Evolutionary conservation across 1,139 yeast species (phyloP).

Genomic region (Blastobotrys persicus): DNA sequence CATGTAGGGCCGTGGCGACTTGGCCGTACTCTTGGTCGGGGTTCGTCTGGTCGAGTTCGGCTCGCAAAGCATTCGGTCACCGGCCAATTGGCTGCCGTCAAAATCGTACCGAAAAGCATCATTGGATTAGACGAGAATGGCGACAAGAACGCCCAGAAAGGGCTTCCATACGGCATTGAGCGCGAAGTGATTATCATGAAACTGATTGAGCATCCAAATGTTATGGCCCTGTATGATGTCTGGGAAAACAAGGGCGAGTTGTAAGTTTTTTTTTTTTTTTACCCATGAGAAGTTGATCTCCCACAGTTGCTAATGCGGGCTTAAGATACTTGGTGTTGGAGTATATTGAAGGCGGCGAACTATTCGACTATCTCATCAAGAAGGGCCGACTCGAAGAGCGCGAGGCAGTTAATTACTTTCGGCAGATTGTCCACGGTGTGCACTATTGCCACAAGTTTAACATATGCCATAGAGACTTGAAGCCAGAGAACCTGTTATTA

Average conservation of each 20-base stretch:
- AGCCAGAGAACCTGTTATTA: slow-evolving; percentile 87
- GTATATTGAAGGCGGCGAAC: slow-evolving; percentile 96
- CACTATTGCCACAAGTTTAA: slow-evolving; percentile 91
- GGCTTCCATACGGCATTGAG: slow-evolving; percentile 90
- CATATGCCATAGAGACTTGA: slow-evolving; percentile 87
- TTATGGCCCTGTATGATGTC: slow-evolving; percentile 93
- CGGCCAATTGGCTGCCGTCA: slow-evolving; percentile 92
- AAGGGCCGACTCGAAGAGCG: slow-evolving; percentile 83
- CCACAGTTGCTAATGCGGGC: slow-evolving; percentile 7
- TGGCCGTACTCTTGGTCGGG: slow-evolving; percentile 92
- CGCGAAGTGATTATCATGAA: slow-evolving; percentile 93
- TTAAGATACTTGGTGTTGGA: slow-evolving; percentile 72
- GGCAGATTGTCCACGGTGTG: slow-evolving; percentile 90
- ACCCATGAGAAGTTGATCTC: not conserved
- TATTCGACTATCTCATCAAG: slow-evolving; percentile 86
- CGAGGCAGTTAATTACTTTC: slow-evolving; percentile 86
- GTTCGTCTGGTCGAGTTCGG: slow-evolving; percentile 91
- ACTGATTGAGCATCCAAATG: slow-evolving; percentile 86
- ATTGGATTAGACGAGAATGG: slow-evolving; percentile 39
- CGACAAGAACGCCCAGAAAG: slow-evolving; percentile 43
- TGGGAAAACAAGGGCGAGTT: slow-evolving; percentile 97
- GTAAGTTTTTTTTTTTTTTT: slow-evolving; percentile 22
- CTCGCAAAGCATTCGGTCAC: slow-evolving; percentile 82
- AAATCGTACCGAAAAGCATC: slow-evolving; percentile 86
- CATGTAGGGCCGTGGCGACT: slow-evolving; percentile 96